Conservation (phyloP, 495 filamentous ascomycete genomes). For the Penicillium fimorum region DNA sequence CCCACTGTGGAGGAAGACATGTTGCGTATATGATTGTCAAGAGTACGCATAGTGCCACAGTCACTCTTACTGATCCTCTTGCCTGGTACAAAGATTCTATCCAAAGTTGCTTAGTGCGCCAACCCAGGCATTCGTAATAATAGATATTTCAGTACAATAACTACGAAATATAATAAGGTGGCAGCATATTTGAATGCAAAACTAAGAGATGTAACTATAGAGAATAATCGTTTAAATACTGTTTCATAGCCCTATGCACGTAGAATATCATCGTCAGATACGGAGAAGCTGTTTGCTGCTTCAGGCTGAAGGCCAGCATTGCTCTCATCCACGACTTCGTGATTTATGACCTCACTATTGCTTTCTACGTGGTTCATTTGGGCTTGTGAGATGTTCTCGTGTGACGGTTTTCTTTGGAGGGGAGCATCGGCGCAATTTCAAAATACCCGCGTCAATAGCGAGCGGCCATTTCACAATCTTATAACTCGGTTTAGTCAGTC, state of each 20-base stretch:
- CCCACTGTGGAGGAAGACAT: constrained; percentile 18
- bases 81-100: neutral
- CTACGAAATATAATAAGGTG: neutral
- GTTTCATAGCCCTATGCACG: constrained; percentile 35
- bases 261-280: constrained; percentile 27
- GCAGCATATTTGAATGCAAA: constrained; percentile 26
- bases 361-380: neutral
- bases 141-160: neutral
- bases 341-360: neutral
- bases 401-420: neutral
- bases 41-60: neutral
- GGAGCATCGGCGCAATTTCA: neutral
- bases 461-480: neutral
- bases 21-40: neutral
- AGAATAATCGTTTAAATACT: constrained; percentile 32
- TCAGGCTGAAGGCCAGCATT: neutral
- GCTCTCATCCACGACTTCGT: neutral
- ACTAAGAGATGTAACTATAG: constrained; percentile 28
- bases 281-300: neutral
- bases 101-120: constrained; percentile 13
- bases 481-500: neutral
- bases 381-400: neutral
- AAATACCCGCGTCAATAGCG: neutral
- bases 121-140: constrained; percentile 40
- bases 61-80: neutral